Conservation (phyloP, 768 basidiomycete species). For the Leccinum boreale region DNA sequence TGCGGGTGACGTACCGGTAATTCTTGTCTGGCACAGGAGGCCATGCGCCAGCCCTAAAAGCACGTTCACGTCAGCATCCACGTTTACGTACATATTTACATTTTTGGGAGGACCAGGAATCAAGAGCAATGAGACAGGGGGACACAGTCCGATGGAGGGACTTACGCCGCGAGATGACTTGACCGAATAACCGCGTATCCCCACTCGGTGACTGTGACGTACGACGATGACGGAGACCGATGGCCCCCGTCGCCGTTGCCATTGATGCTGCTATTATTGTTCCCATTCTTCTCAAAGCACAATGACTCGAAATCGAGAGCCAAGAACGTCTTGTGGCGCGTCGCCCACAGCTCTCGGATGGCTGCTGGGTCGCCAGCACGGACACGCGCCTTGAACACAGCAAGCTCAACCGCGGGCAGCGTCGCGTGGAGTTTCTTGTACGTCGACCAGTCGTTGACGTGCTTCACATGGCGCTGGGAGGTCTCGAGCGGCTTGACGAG, state of each 20-base stretch:
- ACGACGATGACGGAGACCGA: neutral
- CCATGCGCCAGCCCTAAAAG: slow-evolving; percentile 61
- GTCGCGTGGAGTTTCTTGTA: slow-evolving; percentile 72
- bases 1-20: slow-evolving; percentile 51
- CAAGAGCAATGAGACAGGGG: neutral
- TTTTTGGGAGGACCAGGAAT: neutral
- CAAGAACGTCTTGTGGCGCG: slow-evolving; percentile 69
- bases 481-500: slow-evolving; percentile 68
- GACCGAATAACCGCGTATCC: slow-evolving; percentile 80
- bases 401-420: slow-evolving; percentile 63
- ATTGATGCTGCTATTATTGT: neutral
- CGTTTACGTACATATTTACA: neutral
- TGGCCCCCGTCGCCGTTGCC: neutral
- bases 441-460: slow-evolving; percentile 59
- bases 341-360: slow-evolving; percentile 65
- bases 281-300: slow-evolving; percentile 57
- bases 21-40: slow-evolving; percentile 73
- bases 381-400: slow-evolving; percentile 63
- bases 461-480: slow-evolving; percentile 62
- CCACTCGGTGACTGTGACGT: slow-evolving; percentile 52
- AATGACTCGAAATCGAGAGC: slow-evolving; percentile 74
- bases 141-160: slow-evolving; percentile 7
- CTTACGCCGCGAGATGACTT: slow-evolving; percentile 66
- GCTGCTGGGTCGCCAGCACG: slow-evolving; percentile 63
- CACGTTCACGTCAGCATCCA: neutral